Base-by-base conservation (phyloP, 2,329 filamentous ascomycete species). In the Botryotinia globosa region DNA sequence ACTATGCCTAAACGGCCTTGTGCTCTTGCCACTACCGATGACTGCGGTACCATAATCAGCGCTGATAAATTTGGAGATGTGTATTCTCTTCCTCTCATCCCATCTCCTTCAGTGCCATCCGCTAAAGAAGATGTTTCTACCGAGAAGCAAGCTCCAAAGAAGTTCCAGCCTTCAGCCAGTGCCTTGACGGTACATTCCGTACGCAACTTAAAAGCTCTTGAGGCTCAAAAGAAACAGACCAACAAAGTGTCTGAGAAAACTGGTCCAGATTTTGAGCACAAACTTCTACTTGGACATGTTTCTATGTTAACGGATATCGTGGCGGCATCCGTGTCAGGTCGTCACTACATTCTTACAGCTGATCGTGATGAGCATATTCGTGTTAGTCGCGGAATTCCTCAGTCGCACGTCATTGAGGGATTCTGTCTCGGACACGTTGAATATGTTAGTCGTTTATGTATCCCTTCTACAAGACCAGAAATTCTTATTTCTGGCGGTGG, bases 21-120 rank as follows among this genome's bases (percentile, higher is more conserved):
- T 80, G 90, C 92, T 51, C 85, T 98, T 73, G 84, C 87, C 69
- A 83, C 98, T 69, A 89, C 91, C 12, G 84, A 88, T 56, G 91
- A 94, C 80, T 86, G 89, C 74, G 85, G 86, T 61, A 92, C 90
- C 14, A 93, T 99, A 75, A 83, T 98, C 73, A 90, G 89, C 74
- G 95, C 90, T 69, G 96, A 99, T 85, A 99, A 99, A 82, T 98
- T 98, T 79, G 96, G 96, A 76, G 96, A 99, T 81, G 95, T 98
- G 74, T 98, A 97, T 83, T 88, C 92, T 18, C 83, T 99, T 12
- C 95, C 96, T 22, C 85, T 98, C 4, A 81, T 94, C 62, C 79
- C 48, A 20, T 58, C 62, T 25, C 79, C 20, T 71, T 69, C 25
- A 37, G 42, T 73, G 34, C 25, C 69, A 64, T 39, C 67, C 72